These are phyloP conservation scores for Puya raimondii DNA, from an alignment of 176 grass and related monocot genomes.

Conservation along the genomic window DNA sequence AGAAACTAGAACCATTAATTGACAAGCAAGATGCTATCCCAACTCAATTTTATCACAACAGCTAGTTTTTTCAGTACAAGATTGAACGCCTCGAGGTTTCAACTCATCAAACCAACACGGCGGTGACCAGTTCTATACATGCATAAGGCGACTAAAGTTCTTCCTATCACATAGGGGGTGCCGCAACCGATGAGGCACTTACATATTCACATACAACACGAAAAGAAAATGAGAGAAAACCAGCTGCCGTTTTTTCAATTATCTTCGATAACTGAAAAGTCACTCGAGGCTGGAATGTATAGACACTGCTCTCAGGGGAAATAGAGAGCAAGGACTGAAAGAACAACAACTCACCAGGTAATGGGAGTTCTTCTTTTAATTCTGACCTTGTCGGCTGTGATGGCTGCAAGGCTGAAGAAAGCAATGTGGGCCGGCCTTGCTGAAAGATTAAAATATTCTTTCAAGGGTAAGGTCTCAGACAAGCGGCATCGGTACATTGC, in stretches of 20 bases:
- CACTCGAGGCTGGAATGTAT: constrained; percentile 30
- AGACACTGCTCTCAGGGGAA: background rate
- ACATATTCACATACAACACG: constrained; percentile 40
- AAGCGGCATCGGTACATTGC: constrained; percentile 46
- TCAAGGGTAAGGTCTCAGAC: constrained; percentile 38
- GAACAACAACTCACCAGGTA: constrained; percentile 36
- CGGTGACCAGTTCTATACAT: constrained; percentile 36
- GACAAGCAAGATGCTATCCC: background rate
- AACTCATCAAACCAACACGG: background rate
- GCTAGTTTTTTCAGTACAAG: no score
- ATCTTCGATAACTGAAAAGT: constrained; percentile 74
- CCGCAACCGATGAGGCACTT: background rate
- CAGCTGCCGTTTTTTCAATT: constrained; percentile 41
- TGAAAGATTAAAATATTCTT: constrained; percentile 22
- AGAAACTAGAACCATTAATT: background rate
- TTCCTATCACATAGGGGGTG: constrained; percentile 21
- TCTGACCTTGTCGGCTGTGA: constrained; percentile 27
- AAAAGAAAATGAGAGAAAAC: constrained; percentile 8
- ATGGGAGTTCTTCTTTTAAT: constrained; percentile 28
- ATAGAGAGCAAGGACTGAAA: constrained; percentile 19
- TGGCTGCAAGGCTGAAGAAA: background rate
- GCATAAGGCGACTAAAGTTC: constrained; percentile 12
- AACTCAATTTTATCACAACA: background rate
- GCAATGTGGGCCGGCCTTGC: constrained; percentile 16
- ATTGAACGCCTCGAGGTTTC: background rate